Base-by-base conservation (phyloP, 2,329 filamentous ascomycete genomes). In the Chaetomium olivaceum region DNA sequence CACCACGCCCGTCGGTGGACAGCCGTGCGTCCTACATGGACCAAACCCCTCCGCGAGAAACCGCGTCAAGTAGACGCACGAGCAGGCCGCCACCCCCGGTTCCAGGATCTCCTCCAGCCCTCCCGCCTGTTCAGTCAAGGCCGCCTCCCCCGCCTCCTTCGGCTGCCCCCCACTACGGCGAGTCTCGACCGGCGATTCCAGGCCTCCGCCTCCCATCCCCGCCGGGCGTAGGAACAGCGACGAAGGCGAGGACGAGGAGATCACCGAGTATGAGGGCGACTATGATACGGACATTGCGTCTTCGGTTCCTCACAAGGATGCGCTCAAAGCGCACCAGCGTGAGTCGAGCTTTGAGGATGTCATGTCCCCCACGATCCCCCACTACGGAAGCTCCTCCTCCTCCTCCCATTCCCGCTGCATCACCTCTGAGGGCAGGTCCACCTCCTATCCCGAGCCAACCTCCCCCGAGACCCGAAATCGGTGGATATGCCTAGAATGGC, bases 241-340 rank as follows among this genome's bases (percentile, higher is more conserved):
- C 36, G 88, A 88, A 36, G 89, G 89, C 16, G 89, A 87, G 29
- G 89, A 90, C 66, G 92, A 91, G 66, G 93, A 96, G 73, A 85
- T 92, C 39, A 96, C 92, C 0, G 94, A 97, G 74, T 98, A 98
- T 74, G 95, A 99, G 75, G 95, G 94, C 7, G 95, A 98, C 74
- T 98, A 98, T 75, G 95, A 98, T 72, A 98, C 95, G 7, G 95
- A 98, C 75, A 98, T 98, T 74, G 93, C 91, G 1, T 92, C 93
- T n/a, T 90, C 92, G 11, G 92, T 87, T n/a, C 92, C 91, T 63
- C 92, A 97, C 77, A 97, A 96, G 78, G 94, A 97, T 79, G 93
- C 94, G 0, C 78, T 98, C 67, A 96, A 94, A 76, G 81, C 91
- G 9, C 92, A 96, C 76, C 86, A 85, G 8, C 86, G 90, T 62